A percentile compares a stretch with the other conserved stretches of the same genome.
Evolutionary conservation across 768 basidiomycete genomes (phyloP).

Genomic region (Strobilomyces echinocephalus): DNA sequence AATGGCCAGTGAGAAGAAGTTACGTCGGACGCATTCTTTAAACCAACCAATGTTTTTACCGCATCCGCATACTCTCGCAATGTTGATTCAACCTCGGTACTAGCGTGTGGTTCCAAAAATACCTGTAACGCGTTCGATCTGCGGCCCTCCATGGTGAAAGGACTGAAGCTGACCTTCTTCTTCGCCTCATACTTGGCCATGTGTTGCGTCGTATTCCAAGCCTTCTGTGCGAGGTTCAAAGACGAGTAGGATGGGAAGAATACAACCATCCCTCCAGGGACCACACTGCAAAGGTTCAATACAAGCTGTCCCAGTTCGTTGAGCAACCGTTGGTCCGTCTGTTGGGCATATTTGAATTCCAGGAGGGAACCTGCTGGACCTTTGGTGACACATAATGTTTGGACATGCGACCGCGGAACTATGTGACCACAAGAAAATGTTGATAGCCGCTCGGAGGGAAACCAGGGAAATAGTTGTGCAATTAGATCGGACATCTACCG

Average conservation of each 20-base stretch:
- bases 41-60: conserved; percentile 26
- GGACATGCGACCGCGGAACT: conserved; percentile 75
- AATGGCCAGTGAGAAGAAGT: conserved; percentile 3
- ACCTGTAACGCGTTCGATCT: conserved; percentile 41
- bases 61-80: conserved; percentile 69
- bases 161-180: conserved; percentile 57
- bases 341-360: conserved; percentile 76
- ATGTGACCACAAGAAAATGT: conserved; percentile 92
- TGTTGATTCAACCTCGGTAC: conserved; percentile 64
- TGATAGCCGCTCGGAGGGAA: conserved; percentile 58
- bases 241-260: conserved; percentile 93
- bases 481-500: conserved; percentile 81
- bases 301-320: conserved; percentile 80
- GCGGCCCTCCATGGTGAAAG: not conserved
- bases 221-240: conserved; percentile 56
- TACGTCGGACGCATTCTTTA: not conserved
- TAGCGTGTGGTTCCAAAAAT: conserved; percentile 84
- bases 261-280: conserved; percentile 86
- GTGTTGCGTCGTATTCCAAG: conserved; percentile 62
- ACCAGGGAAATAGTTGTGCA: conserved; percentile 68
- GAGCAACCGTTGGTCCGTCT: conserved; percentile 62
- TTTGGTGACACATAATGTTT: conserved; percentile 65
- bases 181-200: conserved; percentile 58
- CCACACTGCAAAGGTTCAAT: conserved; percentile 69
- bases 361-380: conserved; percentile 72